These are phyloP conservation scores for Globisporangium spiculum DNA, from an alignment of 352 stramenopile species.

Conservation along the genomic window DNA sequence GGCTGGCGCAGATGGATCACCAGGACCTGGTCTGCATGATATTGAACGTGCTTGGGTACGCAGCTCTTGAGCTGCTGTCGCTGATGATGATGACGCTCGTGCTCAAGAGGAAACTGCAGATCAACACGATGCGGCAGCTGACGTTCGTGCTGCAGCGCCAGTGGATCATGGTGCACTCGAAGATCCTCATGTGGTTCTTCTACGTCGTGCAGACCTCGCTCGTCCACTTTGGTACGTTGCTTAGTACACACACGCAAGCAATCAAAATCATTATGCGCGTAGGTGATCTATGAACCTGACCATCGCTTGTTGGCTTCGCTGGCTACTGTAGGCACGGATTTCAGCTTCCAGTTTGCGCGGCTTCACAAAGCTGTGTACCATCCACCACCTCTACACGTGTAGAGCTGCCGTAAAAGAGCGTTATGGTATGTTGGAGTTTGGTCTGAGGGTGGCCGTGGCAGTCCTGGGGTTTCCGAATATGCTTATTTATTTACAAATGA, in stretches of 20 bases:
- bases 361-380: background rate
- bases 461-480: background rate
- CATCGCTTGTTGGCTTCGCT: background rate
- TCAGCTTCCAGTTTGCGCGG: conserved; percentile 11
- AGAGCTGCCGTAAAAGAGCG: background rate
- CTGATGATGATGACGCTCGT: background rate
- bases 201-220: conserved; percentile 7
- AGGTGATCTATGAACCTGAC: too few species aligned
- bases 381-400: background rate
- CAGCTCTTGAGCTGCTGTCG: background rate
- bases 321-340: background rate
- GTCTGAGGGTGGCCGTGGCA: too few species aligned
- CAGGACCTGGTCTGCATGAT: background rate
- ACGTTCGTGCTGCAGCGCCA: conserved; percentile 3
- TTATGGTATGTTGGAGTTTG: too few species aligned
- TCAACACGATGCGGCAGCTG: conserved; percentile 1
- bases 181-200: conserved; percentile 7
- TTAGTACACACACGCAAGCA: background rate
- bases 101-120: conserved; percentile 3
- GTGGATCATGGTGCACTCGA: conserved; percentile 1
- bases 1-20: background rate
- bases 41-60: background rate
- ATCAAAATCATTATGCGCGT: too few species aligned
- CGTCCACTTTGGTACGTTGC: background rate
- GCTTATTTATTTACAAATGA: background rate